Conservation (phyloP, 257 asterid genomes). For the Solanum dulcamara region DNA sequence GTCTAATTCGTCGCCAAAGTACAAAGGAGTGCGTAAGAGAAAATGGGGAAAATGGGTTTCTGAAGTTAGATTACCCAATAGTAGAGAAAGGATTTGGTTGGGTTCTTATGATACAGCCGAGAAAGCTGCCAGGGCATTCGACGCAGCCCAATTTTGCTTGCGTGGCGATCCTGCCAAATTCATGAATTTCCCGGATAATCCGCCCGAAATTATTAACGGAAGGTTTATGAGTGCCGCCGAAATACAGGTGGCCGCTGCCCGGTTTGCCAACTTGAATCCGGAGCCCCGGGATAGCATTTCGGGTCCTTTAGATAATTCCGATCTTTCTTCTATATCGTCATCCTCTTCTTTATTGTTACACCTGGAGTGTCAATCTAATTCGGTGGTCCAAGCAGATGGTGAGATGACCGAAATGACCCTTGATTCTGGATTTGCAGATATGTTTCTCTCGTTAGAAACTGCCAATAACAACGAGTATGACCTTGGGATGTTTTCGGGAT, state of each 20-base stretch:
- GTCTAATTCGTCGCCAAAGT: conserved; percentile 16
- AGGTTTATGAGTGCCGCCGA: conserved; percentile 35
- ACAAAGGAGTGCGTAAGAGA: conserved; percentile 58
- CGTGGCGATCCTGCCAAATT: conserved; percentile 51
- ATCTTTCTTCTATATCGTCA: conserved; percentile 11
- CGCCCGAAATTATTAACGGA: conserved; percentile 30
- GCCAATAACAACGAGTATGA: conserved; percentile 3
- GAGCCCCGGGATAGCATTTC: not conserved
- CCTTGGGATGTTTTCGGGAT: conserved; percentile 49
- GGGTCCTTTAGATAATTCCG: conserved; percentile 10
- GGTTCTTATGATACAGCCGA: conserved; percentile 62
- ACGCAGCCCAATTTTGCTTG: conserved; percentile 53
- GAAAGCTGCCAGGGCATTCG: conserved; percentile 72
- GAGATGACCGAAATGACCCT: conserved; percentile 35
- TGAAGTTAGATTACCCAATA: conserved; percentile 63
- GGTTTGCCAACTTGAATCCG: conserved; percentile 30
- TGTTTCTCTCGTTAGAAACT: conserved; percentile 9
- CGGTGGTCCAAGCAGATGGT: conserved; percentile 12
- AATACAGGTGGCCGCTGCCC: conserved; percentile 59
- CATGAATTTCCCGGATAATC: conserved; percentile 38
- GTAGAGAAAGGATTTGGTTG: conserved; percentile 64
- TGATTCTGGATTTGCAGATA: conserved; percentile 23
- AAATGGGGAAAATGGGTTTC: conserved; percentile 76
- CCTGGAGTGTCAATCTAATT: conserved; percentile 42
- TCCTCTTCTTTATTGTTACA: conserved; percentile 9